Percentiles rank a stretch among this genome's conserved stretches.
Conservation (phyloP, 2,329 filamentous ascomycete genomes). For the Aspergillus costaricaensis region DNA sequence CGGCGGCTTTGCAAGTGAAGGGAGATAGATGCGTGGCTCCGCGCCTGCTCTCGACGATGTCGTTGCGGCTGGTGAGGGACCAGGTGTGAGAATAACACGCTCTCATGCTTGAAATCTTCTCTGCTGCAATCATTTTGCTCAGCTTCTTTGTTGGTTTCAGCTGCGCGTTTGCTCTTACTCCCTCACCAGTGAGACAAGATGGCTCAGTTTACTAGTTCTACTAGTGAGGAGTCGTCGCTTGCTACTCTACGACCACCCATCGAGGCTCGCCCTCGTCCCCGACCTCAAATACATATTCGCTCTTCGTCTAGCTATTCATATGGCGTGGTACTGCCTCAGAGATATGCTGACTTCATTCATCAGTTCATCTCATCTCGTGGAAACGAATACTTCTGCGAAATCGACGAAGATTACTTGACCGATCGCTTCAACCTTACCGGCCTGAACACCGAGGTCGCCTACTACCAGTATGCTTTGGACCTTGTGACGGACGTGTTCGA, state of each 20-base stretch:
- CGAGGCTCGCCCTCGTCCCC: not conserved
- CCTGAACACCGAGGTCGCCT: conserved; percentile 94
- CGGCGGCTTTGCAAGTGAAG: conserved; percentile 10
- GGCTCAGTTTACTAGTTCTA: not conserved
- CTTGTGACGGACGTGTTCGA: conserved; percentile 98
- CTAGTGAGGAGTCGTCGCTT: not conserved
- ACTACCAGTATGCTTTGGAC: conserved; percentile 98
- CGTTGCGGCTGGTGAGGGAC: conserved; percentile 11
- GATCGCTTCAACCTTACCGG: conserved; percentile 98
- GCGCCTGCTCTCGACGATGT: conserved; percentile 9
- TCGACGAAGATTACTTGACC: conserved; percentile 97
- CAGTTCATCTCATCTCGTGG: conserved; percentile 97
- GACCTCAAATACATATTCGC: not conserved
- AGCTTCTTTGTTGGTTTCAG: not conserved
- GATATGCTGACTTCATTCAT: conserved; percentile 12
- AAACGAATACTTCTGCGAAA: conserved; percentile 99
- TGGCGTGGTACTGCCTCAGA: conserved; percentile 5
- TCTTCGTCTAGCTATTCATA: conserved; percentile 4
- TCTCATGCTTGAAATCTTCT: not conserved
- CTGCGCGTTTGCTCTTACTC: not conserved
- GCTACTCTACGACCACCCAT: not conserved
- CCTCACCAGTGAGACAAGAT: not conserved
- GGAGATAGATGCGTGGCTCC: conserved; percentile 10
- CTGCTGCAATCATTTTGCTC: not conserved
- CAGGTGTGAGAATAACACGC: not conserved